Base-by-base conservation (phyloP, 768 basidiomycete species). In the Leccinum subtestaceum region DNA sequence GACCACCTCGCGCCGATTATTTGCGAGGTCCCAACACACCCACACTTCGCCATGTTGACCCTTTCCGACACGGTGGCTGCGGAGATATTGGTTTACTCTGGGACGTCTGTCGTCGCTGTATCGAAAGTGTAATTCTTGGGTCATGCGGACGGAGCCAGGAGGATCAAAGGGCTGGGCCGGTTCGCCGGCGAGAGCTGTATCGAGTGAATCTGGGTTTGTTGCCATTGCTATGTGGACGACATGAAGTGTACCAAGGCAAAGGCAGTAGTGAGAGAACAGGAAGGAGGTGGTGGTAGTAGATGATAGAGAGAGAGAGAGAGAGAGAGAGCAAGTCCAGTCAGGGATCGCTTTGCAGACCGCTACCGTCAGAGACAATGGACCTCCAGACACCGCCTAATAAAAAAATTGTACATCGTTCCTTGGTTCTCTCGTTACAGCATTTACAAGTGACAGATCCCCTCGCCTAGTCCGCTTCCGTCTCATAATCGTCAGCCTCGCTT, bases 31-130 rank as follows among this genome's bases (percentile, higher is more conserved):
- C 69, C 68, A 81, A 34, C 91, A 92, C 4, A 89, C 78, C 74
- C 85, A 90, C 60, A 98, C 95, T 67, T 89, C 85, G 51, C 95
- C 95, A 68, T 97, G 95, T 69, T 93, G 91, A 12, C 95, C 95
- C 58, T 82, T 84, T 21, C 95, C 95, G 21, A 97, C 86, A 67
- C 83, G 83, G 56, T 81, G 79, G 55, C 86, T 78, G 57, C 94
- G 84, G 51, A 86, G 77, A 72, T 96, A 98, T 73, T 95, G 91
- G 77, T 98, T 98, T 64, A 97, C 74, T 76, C 87, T 83, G 46
- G 72, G 72, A 10, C 72, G 78, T 74, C 65, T 68, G 60, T 75
- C 75, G 40, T 73, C 72, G 55, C 75, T 77, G 61, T 76, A 70
- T 60, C 75, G 72, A 55, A 77, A 74, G 56, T 75, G 68, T 53